Conservation (phyloP, 2,329 filamentous ascomycete species). For the Pseudogymnoascus sp. region DNA sequence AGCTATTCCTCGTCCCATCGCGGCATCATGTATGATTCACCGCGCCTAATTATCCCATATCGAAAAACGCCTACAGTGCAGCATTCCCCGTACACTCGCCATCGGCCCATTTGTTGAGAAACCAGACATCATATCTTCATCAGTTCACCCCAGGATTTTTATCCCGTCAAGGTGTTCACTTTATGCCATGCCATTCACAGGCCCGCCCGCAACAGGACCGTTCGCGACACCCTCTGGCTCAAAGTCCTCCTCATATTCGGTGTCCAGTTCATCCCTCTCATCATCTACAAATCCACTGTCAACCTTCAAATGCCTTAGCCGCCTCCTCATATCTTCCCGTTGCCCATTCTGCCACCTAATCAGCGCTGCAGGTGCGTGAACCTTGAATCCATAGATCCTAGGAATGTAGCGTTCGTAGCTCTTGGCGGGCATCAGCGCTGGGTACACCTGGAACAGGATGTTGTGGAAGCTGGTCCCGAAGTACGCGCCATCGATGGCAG, state of each 20-base stretch:
- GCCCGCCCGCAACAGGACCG: neutral
- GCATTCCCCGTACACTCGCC: slow-evolving; percentile 1
- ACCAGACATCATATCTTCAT: slow-evolving; percentile 8
- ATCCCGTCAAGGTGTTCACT: neutral
- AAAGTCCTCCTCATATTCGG: slow-evolving; percentile 2
- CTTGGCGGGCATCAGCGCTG: slow-evolving; percentile 80
- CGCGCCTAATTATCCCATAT: slow-evolving; percentile 2
- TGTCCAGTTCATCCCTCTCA: slow-evolving; percentile 28
- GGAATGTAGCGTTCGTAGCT: slow-evolving; percentile 80
- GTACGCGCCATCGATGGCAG: slow-evolving; percentile 93
- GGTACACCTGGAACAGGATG: slow-evolving; percentile 98
- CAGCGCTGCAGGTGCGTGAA: slow-evolving; percentile 82
- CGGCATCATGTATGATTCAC: neutral
- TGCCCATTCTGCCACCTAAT: slow-evolving; percentile 84
- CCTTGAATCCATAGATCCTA: slow-evolving; percentile 88
- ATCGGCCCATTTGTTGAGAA: slow-evolving; percentile 8
- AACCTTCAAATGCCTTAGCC: slow-evolving; percentile 64
- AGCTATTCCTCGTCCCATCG: neutral
- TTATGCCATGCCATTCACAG: slow-evolving; percentile 6
- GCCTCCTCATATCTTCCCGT: slow-evolving; percentile 73
- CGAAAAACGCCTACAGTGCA: slow-evolving; percentile 7
- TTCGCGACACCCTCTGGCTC: neutral
- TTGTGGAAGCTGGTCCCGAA: slow-evolving; percentile 98
- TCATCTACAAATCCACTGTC: slow-evolving; percentile 76
- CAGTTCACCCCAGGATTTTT: neutral